phyloP scores from a whole-genome alignment of 1,284 basidiomycete species.

The Puccinia hordei region DNA sequence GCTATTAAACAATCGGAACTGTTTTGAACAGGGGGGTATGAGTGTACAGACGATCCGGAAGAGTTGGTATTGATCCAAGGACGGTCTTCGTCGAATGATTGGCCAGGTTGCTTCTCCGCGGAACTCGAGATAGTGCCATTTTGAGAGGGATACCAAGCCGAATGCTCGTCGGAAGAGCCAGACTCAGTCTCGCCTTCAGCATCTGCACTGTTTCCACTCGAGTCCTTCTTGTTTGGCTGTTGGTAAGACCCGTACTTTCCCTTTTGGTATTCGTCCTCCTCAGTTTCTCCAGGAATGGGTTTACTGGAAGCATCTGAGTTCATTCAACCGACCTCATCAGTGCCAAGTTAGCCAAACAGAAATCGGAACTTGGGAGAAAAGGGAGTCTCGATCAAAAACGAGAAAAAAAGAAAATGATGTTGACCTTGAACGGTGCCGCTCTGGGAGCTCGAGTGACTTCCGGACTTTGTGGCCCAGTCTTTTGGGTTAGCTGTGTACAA shows the following conservation, averaged over 20 bases:
- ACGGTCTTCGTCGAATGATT: too few relatives aligned
- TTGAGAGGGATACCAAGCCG: too few relatives aligned
- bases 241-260: not conserved
- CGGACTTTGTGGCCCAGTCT: not conserved
- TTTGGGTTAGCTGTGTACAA: not conserved
- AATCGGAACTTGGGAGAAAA: too few relatives aligned
- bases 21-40: not conserved
- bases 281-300: not conserved
- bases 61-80: too few relatives aligned
- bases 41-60: too few relatives aligned
- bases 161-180: not conserved
- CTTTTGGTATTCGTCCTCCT: not conserved
- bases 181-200: not conserved
- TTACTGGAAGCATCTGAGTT: not conserved
- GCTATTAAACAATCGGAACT: too few relatives aligned
- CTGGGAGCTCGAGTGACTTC: not conserved
- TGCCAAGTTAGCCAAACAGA: not conserved
- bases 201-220: not conserved
- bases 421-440: not conserved
- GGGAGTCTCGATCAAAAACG: not conserved
- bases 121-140: too few relatives aligned
- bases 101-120: too few relatives aligned
- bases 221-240: not conserved
- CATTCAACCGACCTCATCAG: not conserved
- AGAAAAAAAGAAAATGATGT: not conserved